phyloP scores from a whole-genome alignment of 2,329 filamentous ascomycete genomes.

The Aspergillus transmontanensis region DNA sequence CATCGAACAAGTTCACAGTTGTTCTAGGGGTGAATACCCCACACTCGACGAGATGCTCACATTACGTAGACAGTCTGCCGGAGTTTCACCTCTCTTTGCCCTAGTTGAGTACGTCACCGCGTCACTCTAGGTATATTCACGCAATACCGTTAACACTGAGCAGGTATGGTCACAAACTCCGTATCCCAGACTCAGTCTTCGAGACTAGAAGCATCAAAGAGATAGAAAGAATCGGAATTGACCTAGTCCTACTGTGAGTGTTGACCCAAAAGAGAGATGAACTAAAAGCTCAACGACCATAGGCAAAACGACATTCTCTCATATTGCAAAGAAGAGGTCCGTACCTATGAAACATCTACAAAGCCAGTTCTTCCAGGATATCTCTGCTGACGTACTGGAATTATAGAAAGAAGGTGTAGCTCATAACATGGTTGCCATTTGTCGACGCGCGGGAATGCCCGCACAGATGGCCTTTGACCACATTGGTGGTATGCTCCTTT shows the following conservation, averaged over 20 bases:
- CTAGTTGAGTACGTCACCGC: slow-evolving; percentile 22
- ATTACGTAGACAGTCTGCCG: slow-evolving; percentile 22
- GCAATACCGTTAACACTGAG: neutral
- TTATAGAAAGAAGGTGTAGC: slow-evolving; percentile 21
- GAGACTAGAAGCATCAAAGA: slow-evolving; percentile 20
- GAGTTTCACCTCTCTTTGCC: slow-evolving; percentile 24
- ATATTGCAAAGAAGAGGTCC: slow-evolving; percentile 29
- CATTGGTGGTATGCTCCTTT: slow-evolving; percentile 21
- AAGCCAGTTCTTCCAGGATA: neutral
- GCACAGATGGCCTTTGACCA: slow-evolving; percentile 28
- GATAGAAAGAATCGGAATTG: slow-evolving; percentile 22
- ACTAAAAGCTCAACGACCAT: neutral
- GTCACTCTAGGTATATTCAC: neutral
- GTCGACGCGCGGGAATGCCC: slow-evolving; percentile 18
- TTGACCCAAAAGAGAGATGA: neutral
- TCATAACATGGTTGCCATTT: slow-evolving; percentile 27
- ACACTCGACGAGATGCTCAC: slow-evolving; percentile 19
- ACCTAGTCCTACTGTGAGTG: slow-evolving; percentile 23
- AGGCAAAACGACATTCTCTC: slow-evolving; percentile 31
- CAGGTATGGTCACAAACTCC: slow-evolving; percentile 22
- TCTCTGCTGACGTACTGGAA: neutral
- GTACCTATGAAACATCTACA: neutral
- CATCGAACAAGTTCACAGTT: slow-evolving; percentile 20
- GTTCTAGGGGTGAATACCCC: slow-evolving; percentile 13
- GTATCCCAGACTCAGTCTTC: slow-evolving; percentile 23